Evolutionary conservation across 257 asterid genomes (phyloP), one percentile per base, ranked within the genome.

Genomic region (Linaria vulgaris): DNA sequence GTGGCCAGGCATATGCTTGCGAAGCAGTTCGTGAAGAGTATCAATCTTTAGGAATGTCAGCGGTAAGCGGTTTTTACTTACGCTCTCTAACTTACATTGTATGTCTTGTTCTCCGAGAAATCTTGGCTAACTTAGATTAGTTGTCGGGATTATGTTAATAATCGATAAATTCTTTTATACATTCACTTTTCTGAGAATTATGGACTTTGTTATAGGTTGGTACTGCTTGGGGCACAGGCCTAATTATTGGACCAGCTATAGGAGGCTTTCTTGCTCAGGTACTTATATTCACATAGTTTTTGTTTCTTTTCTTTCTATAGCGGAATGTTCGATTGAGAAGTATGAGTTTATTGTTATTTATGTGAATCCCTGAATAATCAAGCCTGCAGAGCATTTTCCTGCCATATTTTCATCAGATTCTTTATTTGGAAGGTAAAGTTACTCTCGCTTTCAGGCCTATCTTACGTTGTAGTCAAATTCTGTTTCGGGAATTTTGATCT

Each of bases 201-300:
- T 24, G 22, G 20, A 20, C 21, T 15, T 56, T 9, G 27, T 34
- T 73, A 39, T 47, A 90, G 97, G 91, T 87, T 62, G 81, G 87
- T 69, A 90, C 96, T 55, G 80, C 97, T 50, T 90, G 95, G 96
- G 97, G 95, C 46, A 69, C 82, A 49, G 97, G 95, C 52, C 72
- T 90, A 70, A 77, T 90, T 46, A 81, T 90, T 16, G 97, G 97
- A 62, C 97, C 97, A 57, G 95, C 96, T 59, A 46, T 90, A 43
- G 96, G 97, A 51, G 97, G 97, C 43, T 90, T 47, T 72, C 94
- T 90, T 55, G 96, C 97, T 54, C 91, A 89, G 96, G 96, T 89
- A 72, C 56, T 24, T 37, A 27, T 30, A 41, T 44, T 59, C 4
- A 31, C 52, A 23, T 31, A 23, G 49, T 2, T 6, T 27, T 6